These are phyloP conservation scores for Hansenula sp. DNA, from an alignment of 1,139 yeast species.

Conservation along the genomic window DNA sequence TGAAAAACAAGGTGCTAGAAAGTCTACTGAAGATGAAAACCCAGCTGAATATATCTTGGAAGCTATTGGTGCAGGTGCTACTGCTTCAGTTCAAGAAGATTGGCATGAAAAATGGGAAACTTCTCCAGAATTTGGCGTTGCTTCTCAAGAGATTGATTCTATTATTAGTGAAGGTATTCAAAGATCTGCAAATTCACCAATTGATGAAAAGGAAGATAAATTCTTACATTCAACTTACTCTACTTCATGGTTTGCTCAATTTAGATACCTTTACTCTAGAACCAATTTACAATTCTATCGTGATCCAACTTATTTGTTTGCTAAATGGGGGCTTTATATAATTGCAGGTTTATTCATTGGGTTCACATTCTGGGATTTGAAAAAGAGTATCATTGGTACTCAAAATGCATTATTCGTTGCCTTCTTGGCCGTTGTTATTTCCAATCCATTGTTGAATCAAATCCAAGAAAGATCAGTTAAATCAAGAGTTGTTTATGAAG, in stretches of 20 bases:
- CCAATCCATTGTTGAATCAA: slow-evolving; percentile 55
- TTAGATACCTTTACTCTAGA: slow-evolving; percentile 46
- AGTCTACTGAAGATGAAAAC: slow-evolving; percentile 60
- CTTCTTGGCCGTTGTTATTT: slow-evolving; percentile 59
- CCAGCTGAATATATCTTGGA: slow-evolving; percentile 86
- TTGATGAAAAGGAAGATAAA: slow-evolving; percentile 10
- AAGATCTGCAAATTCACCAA: slow-evolving; percentile 20
- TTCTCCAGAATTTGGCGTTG: slow-evolving; percentile 48
- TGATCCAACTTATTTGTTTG: slow-evolving; percentile 56
- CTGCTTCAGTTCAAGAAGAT: slow-evolving; percentile 61
- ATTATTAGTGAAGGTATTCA: slow-evolving; percentile 41
- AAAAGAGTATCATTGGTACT: slow-evolving; percentile 53
- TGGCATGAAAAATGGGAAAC: slow-evolving; percentile 64
- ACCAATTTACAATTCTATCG: slow-evolving; percentile 59
- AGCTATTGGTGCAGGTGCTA: slow-evolving; percentile 80
- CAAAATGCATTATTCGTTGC: slow-evolving; percentile 66
- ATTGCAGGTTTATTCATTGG: slow-evolving; percentile 63
- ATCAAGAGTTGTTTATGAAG: slow-evolving; percentile 65
- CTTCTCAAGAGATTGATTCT: slow-evolving; percentile 36
- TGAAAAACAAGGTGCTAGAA: slow-evolving; percentile 55
- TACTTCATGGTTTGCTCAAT: slow-evolving; percentile 50
- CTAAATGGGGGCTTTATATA: slow-evolving; percentile 45
- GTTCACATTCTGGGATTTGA: slow-evolving; percentile 69
- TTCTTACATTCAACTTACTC: slow-evolving; percentile 29
- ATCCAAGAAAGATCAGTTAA: slow-evolving; percentile 55